These are phyloP conservation scores for Fusarium sacchari DNA, from an alignment of 2,329 filamentous ascomycete genomes.

Conservation along the genomic window DNA sequence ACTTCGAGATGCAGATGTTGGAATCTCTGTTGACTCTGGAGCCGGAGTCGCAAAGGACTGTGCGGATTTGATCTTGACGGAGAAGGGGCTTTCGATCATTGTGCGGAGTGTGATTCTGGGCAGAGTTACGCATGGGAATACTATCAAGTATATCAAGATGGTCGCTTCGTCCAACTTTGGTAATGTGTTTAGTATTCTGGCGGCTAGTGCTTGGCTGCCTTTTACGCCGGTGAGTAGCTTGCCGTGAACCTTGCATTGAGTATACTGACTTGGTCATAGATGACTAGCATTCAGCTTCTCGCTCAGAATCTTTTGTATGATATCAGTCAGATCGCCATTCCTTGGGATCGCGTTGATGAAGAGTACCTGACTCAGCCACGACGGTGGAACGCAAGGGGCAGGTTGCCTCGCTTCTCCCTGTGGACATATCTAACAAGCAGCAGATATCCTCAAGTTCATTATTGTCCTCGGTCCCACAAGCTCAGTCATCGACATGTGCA, in stretches of 20 bases:
- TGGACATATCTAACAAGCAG: not conserved
- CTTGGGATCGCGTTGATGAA: conserved; percentile 1
- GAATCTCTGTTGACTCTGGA: conserved; percentile 1
- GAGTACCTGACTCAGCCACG: not conserved
- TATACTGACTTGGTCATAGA: not conserved
- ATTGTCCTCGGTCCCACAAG: not conserved
- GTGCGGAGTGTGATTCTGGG: not conserved
- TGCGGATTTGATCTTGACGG: not conserved
- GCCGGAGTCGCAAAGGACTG: not conserved
- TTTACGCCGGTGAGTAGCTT: not conserved
- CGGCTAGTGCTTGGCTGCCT: not conserved
- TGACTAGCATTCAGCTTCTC: not conserved
- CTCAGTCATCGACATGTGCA: not conserved
- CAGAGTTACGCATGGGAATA: not conserved
- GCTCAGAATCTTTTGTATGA: not conserved
- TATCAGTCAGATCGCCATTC: conserved; percentile 2
- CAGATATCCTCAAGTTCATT: not conserved
- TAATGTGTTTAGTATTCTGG: conserved; percentile 3
- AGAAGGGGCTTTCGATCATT: not conserved
- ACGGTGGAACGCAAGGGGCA: not conserved
- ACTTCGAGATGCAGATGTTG: not conserved
- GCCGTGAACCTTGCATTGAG: rapidly evolving
- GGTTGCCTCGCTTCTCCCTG: rapidly evolving
- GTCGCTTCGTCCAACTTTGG: conserved; percentile 1
- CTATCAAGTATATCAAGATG: conserved; percentile 9